Evolutionary conservation across 139 green algal genomes (phyloP).

Genomic region (Chlamydomonas sp.): DNA sequence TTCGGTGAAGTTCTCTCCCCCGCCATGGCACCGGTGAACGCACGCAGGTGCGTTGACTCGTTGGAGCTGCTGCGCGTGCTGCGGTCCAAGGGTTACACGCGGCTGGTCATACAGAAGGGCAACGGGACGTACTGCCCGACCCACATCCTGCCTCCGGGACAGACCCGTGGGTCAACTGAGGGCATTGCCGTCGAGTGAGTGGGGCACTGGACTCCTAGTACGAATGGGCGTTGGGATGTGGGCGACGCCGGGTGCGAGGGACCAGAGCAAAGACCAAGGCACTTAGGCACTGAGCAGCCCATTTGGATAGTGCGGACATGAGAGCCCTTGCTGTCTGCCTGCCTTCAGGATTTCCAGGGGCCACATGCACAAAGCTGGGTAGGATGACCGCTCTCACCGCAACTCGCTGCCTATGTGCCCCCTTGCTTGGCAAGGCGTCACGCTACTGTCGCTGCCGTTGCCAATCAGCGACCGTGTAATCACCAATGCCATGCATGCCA

Average conservation of each 20-base stretch:
- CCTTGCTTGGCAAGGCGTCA: no score
- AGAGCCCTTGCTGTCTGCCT: no score
- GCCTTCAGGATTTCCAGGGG: no score
- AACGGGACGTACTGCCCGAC: conserved; percentile 56
- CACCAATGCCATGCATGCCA: not conserved
- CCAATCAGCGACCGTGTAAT: not conserved
- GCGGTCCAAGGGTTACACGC: conserved; percentile 62
- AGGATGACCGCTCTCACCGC: no score
- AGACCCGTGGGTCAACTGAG: conserved; percentile 33
- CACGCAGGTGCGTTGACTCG: conserved; percentile 65
- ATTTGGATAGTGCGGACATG: no score
- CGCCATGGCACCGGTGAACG: no score
- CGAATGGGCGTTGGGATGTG: not conserved
- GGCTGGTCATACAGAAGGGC: conserved; percentile 76
- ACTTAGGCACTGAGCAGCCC: no score
- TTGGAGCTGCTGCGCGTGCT: conserved; percentile 56
- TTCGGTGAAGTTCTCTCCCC: not conserved
- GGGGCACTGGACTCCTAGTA: not conserved
- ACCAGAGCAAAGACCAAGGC: no score
- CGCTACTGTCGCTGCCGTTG: not conserved
- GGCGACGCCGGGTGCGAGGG: not conserved
- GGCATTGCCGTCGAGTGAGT: conserved; percentile 66
- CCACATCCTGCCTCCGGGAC: conserved; percentile 52
- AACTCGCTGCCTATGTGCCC: no score
- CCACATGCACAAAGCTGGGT: no score